These are phyloP conservation scores for Azolla pinnata DNA, from an alignment of 75 land plant genomes.

Conservation along the genomic window DNA sequence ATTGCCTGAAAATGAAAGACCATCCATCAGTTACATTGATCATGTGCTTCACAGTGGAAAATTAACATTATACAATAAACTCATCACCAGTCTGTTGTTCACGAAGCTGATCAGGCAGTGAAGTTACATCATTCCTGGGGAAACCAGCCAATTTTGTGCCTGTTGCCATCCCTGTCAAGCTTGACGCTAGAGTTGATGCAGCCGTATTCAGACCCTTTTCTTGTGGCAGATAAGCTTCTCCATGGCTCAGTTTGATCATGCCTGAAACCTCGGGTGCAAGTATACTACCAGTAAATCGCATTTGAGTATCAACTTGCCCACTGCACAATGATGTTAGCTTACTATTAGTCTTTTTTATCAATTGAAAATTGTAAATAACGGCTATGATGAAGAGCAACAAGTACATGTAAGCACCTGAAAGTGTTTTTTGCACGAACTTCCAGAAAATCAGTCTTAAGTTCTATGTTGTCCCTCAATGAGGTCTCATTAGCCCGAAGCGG, in stretches of 20 bases:
- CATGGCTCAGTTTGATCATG: slow-evolving; percentile 77
- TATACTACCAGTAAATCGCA: slow-evolving; percentile 75
- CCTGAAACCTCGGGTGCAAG: slow-evolving; percentile 92
- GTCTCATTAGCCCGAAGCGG: slow-evolving; percentile 58
- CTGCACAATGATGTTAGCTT: slow-evolving; percentile 24
- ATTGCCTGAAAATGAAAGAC: slow-evolving; percentile 24
- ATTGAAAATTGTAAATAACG: no score
- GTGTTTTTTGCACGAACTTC: slow-evolving; percentile 92
- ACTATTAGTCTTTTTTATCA: no score
- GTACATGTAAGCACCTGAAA: no score
- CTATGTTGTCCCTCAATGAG: slow-evolving; percentile 54
- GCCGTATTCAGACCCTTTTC: slow-evolving; percentile 78
- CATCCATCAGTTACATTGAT: slow-evolving; percentile 3
- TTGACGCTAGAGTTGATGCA: slow-evolving; percentile 40
- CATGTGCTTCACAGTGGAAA: no score
- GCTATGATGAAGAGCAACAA: no score
- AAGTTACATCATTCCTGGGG: slow-evolving; percentile 35
- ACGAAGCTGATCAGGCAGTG: slow-evolving; percentile 26
- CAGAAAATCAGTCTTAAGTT: slow-evolving; percentile 77
- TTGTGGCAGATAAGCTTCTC: slow-evolving; percentile 95
- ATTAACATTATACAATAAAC: neutral
- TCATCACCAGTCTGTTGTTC: slow-evolving; percentile 20
- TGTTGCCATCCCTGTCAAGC: slow-evolving; percentile 37
- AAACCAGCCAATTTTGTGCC: slow-evolving; percentile 48
- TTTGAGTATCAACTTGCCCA: slow-evolving; percentile 90